A percentile compares a stretch with the other conserved stretches of the same genome.
Conservation (phyloP, 2,329 filamentous ascomycete species). For the Lasiodiplodia sp. region DNA sequence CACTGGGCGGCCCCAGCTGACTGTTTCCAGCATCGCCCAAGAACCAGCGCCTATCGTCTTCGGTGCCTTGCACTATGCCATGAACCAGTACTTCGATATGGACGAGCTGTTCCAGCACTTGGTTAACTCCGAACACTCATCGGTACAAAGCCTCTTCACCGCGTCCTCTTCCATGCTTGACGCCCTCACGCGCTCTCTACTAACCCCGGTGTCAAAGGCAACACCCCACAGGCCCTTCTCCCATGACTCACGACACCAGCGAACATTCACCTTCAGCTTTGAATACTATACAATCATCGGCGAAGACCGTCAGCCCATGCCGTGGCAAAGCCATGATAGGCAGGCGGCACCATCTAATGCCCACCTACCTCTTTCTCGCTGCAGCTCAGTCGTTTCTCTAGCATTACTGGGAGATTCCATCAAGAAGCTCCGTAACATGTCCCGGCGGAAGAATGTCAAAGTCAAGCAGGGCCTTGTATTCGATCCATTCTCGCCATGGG, state of each 20-base stretch:
- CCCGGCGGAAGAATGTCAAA: conserved; percentile 52
- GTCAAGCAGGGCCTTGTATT: conserved; percentile 61
- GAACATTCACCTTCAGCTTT: conserved; percentile 69
- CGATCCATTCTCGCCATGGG: conserved; percentile 67
- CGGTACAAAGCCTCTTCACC: conserved; percentile 32
- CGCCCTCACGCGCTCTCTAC: conserved; percentile 31
- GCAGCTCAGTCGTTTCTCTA: conserved; percentile 66
- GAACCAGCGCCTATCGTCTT: conserved; percentile 68
- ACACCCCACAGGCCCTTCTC: conserved; percentile 56
- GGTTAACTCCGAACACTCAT: conserved; percentile 54
- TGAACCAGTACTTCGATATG: conserved; percentile 67
- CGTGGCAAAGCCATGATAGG: conserved; percentile 66
- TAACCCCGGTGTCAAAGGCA: conserved; percentile 28
- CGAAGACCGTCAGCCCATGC: conserved; percentile 62
- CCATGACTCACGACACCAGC: conserved; percentile 56
- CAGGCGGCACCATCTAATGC: conserved; percentile 43
- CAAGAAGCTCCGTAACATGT: conserved; percentile 58
- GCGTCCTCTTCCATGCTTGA: conserved; percentile 9
- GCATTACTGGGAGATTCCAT: conserved; percentile 62
- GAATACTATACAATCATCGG: conserved; percentile 71
- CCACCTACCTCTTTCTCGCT: conserved; percentile 67
- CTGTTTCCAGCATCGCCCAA: conserved; percentile 55
- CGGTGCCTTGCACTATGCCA: conserved; percentile 65
- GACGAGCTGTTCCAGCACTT: conserved; percentile 65
- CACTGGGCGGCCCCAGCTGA: neutral